Conservation (phyloP, 139 green algal species). For the Coelastrella sp. region DNA sequence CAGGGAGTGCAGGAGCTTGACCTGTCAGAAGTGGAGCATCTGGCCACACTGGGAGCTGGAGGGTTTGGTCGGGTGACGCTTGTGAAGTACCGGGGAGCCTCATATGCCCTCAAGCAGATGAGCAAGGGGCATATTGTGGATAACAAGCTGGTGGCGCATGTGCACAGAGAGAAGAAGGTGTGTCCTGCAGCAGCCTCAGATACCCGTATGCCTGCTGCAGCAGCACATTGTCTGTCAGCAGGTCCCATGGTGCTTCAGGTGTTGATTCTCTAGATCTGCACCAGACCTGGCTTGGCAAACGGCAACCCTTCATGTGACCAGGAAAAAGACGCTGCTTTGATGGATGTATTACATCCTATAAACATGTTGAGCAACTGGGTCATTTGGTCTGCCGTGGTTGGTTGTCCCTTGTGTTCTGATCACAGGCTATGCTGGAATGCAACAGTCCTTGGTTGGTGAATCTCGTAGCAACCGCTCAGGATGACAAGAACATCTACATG, state of each 20-base stretch:
- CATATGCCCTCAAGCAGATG: slow-evolving; percentile 88
- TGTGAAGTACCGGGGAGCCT: slow-evolving; percentile 66
- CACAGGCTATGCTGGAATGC: slow-evolving; percentile 76
- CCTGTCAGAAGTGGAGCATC: slow-evolving; percentile 67
- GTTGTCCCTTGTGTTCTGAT: not conserved
- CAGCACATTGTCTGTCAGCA: too few relatives aligned
- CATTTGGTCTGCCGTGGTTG: too few relatives aligned
- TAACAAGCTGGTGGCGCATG: slow-evolving; percentile 85
- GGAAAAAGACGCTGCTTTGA: too few relatives aligned
- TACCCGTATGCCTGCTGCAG: not conserved
- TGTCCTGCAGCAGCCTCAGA: not conserved
- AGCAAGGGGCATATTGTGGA: slow-evolving; percentile 85
- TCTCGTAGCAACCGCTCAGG: slow-evolving; percentile 70
- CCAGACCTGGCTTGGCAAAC: too few relatives aligned
- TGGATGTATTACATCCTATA: too few relatives aligned
- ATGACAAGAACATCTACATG: slow-evolving; percentile 85
- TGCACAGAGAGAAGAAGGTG: slow-evolving; percentile 84
- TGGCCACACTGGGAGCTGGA: slow-evolving; percentile 85
- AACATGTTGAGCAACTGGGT: too few relatives aligned
- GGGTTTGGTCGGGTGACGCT: slow-evolving; percentile 92
- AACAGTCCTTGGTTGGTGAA: slow-evolving; percentile 88
- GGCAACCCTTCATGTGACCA: too few relatives aligned
- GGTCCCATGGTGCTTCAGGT: too few relatives aligned
- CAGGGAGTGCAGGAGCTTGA: slow-evolving; percentile 20
- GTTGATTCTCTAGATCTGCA: too few relatives aligned